A percentile compares a stretch with the other conserved stretches of the same genome.
Evolutionary conservation across 192 early-diverging fungal genomes (phyloP).

Genomic region (Coemansia sp.): DNA sequence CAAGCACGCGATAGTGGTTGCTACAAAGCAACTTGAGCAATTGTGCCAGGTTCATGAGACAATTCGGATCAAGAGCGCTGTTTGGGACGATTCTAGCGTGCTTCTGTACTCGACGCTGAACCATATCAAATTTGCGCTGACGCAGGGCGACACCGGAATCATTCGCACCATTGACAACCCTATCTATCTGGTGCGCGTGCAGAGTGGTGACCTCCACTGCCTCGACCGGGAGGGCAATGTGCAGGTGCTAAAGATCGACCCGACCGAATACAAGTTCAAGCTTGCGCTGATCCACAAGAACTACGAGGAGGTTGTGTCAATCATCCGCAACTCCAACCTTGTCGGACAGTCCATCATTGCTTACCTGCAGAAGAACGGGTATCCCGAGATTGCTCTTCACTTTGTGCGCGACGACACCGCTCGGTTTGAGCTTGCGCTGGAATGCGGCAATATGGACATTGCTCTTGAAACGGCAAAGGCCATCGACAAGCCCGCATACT

Average conservation of each 20-base stretch:
- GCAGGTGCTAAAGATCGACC: constrained; percentile 86
- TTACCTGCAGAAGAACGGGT: constrained; percentile 99
- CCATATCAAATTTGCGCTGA: constrained; percentile 96
- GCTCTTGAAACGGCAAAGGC: constrained; percentile 92
- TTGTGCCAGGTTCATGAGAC: constrained; percentile 92
- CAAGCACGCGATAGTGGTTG: constrained; percentile 96
- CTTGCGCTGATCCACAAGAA: constrained; percentile 85
- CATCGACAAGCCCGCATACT: constrained; percentile 86
- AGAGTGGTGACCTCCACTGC: constrained; percentile 82
- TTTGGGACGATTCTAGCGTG: constrained; percentile 91
- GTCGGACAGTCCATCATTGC: constrained; percentile 99
- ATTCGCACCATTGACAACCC: constrained; percentile 96
- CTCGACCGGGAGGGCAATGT: constrained; percentile 91
- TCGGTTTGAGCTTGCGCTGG: constrained; percentile 93
- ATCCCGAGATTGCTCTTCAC: constrained; percentile 97
- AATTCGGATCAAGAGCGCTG: constrained; percentile 96
- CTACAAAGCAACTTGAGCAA: constrained; percentile 86
- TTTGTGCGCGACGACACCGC: constrained; percentile 98
- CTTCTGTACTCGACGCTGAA: constrained; percentile 97
- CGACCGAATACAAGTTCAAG: constrained; percentile 99
- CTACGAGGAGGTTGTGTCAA: constrained; percentile 94
- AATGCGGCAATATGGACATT: constrained; percentile 96
- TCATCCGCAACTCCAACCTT: constrained; percentile 94
- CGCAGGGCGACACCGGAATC: constrained; percentile 95
- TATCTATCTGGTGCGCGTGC: constrained; percentile 85